These are phyloP conservation scores for Lentinula sp. DNA, from an alignment of 768 basidiomycete genomes.

Conservation along the genomic window DNA sequence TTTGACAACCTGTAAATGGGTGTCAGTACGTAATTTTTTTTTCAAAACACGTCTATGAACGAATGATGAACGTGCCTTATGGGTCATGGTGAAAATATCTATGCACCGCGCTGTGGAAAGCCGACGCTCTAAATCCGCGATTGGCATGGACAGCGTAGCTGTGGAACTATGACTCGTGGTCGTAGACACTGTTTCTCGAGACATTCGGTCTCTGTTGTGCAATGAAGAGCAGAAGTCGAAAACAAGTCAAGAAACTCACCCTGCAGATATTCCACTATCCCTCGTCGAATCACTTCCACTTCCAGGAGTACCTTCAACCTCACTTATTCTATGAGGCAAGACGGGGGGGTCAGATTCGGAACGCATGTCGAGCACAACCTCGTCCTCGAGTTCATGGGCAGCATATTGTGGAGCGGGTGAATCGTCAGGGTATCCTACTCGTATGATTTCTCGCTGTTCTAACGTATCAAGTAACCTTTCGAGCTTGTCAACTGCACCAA, in stretches of 20 bases:
- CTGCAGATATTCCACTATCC: constrained; percentile 47
- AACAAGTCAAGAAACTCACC: constrained; percentile 34
- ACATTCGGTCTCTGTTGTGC: constrained; percentile 46
- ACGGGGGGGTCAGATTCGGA: constrained; percentile 10
- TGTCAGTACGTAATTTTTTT: not conserved
- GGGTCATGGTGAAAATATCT: constrained; percentile 94
- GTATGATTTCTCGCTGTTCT: constrained; percentile 50
- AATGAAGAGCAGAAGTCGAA: not conserved
- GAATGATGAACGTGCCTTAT: constrained; percentile 54
- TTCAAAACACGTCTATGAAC: not conserved
- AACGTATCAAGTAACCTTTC: constrained; percentile 65
- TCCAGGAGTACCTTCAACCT: constrained; percentile 24
- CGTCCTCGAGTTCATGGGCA: constrained; percentile 39
- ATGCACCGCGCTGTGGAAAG: constrained; percentile 74
- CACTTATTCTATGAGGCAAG: constrained; percentile 14
- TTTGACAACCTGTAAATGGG: constrained; percentile 63
- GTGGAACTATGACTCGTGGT: constrained; percentile 48
- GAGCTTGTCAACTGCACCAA: constrained; percentile 76
- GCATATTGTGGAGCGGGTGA: constrained; percentile 11
- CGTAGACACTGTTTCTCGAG: constrained; percentile 52
- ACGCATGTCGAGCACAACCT: constrained; percentile 53
- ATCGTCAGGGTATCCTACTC: constrained; percentile 35
- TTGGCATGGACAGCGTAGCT: constrained; percentile 46
- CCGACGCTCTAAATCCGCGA: constrained; percentile 76
- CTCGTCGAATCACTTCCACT: constrained; percentile 49